Evolutionary conservation across 192 early-diverging fungal species (phyloP), one percentile per base, ranked within the genome.

Genomic region (Kickxella alabastrina): DNA sequence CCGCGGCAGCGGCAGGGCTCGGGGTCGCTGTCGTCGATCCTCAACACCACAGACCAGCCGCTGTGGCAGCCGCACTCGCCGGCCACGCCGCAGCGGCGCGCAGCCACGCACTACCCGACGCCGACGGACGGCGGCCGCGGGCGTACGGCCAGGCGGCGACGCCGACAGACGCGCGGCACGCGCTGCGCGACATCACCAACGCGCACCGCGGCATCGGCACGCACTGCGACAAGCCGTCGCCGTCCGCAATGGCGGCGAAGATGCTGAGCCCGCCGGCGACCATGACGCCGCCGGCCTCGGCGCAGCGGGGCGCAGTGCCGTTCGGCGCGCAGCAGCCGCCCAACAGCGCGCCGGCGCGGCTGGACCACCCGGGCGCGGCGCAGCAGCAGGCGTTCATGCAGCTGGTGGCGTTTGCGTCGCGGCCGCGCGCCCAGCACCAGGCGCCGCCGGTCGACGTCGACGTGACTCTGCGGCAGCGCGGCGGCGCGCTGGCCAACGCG

Each of bases 131-230:
- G n/a, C n/a, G n/a, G n/a, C n/a, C n/a, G n/a, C n/a, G n/a, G n/a
- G n/a, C n/a, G n/a, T n/a, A 28, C 45, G 42, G 54, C 28, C 21
- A 4, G 1, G 42, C 45, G 13, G 45, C 38, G 19, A 36, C 36
- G 12, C 35, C 35, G 43, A 15, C 43, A 13, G 43, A 45, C 24
- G 26, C 23, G 6, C n/a, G 60, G n/a, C 47, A 51, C 28, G 52
- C 48, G 24, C 52, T 71, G 45, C 68, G 68, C 22, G 68, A 71
- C 25, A 59, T 71, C 24, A 64, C 56, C 28, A 64, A 55, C 56
- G 47, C 52, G 31, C 36, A 59, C 48, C 54, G 59, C 45, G 28
- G 6, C 45, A 28, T 27, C 22, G 35, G 35, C 35, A 36, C 38
- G 28, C 39, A 26, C 35, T 35, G 49, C 36, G 24, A 14, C 10